Conservation (phyloP, 495 filamentous ascomycete genomes). For the Lasiosphaeria ovina region DNA sequence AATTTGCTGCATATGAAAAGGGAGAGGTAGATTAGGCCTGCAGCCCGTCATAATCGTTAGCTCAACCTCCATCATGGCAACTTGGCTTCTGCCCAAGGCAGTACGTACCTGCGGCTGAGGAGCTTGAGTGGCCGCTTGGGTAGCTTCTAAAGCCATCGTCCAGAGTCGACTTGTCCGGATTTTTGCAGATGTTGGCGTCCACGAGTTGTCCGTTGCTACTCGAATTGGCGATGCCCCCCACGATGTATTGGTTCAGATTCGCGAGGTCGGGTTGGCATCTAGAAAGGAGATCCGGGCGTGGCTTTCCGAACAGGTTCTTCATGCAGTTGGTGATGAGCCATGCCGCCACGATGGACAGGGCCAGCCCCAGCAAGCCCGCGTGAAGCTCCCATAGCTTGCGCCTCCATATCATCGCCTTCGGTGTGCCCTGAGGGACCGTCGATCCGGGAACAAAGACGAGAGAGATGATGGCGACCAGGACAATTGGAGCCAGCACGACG, state of each 20-base stretch:
- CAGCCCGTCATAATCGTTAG: not conserved
- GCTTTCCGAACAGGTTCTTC: constrained; percentile 86
- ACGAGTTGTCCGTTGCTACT: constrained; percentile 55
- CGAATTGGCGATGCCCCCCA: constrained; percentile 35
- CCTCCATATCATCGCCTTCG: constrained; percentile 61
- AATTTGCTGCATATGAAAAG: constrained; percentile 66
- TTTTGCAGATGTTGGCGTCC: constrained; percentile 66
- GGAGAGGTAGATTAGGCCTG: constrained; percentile 72
- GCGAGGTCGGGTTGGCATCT: constrained; percentile 60
- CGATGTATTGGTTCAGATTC: constrained; percentile 41
- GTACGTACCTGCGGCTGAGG: constrained; percentile 60
- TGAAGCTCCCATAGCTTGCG: constrained; percentile 85
- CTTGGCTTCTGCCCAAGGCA: not conserved
- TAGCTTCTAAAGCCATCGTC: constrained; percentile 87
- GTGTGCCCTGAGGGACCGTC: constrained; percentile 67
- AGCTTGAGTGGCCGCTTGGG: constrained; percentile 65
- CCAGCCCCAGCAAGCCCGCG: constrained; percentile 71
- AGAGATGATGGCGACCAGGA: constrained; percentile 68
- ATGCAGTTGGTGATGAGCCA: constrained; percentile 79
- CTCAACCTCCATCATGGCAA: not conserved
- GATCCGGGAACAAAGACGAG: constrained; percentile 62
- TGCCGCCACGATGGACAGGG: constrained; percentile 61
- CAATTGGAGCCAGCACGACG: constrained; percentile 56
- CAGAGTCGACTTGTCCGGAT: constrained; percentile 60
- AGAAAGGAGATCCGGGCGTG: constrained; percentile 74